Conservation (phyloP, 768 basidiomycete genomes). For the Naganishia vishniacii region DNA sequence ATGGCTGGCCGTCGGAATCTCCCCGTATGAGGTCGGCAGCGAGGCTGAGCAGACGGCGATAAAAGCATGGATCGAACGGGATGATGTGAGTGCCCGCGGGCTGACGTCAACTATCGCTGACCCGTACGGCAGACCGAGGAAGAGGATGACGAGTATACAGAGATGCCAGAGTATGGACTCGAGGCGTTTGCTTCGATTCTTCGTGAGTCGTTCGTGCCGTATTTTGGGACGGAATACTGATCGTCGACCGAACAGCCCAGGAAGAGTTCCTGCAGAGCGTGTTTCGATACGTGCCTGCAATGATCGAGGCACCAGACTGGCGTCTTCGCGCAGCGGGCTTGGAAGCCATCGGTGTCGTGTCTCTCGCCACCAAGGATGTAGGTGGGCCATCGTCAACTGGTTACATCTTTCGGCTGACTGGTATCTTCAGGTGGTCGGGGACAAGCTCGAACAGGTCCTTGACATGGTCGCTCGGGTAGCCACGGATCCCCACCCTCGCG, state of each 20-base stretch:
- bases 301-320: constrained; percentile 19
- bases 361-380: constrained; percentile 10
- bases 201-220: not conserved
- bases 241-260: not conserved
- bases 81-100: not conserved
- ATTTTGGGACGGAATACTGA: not conserved
- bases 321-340: constrained; percentile 5
- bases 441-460: not conserved
- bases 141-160: constrained; percentile 21
- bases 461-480: constrained; percentile 8
- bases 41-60: not conserved
- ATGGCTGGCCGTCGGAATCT: constrained; percentile 1
- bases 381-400: not conserved
- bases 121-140: not conserved
- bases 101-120: not conserved
- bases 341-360: constrained; percentile 22
- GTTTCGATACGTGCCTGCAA: constrained; percentile 14
- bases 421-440: not conserved
- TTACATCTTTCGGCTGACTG: not conserved
- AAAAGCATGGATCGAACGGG: constrained; percentile 15
- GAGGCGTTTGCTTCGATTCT: constrained; percentile 6
- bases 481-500: constrained; percentile 11
- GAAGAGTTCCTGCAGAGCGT: constrained; percentile 9
- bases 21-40: not conserved
- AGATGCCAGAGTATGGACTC: constrained; percentile 20